These are phyloP conservation scores for Gastrodia elata DNA, from an alignment of 106 monocot genomes.

Conservation along the genomic window DNA sequence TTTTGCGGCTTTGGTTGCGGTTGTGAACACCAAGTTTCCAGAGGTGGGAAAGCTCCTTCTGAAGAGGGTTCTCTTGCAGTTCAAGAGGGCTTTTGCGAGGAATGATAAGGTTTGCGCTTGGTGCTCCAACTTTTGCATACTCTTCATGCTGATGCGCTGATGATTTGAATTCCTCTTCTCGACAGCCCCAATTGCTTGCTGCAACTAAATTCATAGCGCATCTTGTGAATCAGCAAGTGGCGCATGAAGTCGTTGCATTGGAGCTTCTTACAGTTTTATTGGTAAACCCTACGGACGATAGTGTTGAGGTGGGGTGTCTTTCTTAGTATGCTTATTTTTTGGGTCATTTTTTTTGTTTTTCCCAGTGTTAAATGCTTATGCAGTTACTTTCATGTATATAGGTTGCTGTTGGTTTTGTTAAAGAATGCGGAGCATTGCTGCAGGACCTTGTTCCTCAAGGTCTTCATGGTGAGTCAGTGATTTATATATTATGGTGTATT, in stretches of 20 bases:
- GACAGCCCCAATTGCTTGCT: constrained; percentile 79
- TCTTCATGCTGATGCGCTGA: neutral
- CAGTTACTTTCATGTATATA: constrained; percentile 12
- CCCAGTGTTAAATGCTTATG: neutral
- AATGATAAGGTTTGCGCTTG: constrained; percentile 66
- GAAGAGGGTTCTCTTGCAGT: constrained; percentile 73
- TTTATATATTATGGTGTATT: neutral
- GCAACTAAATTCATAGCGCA: constrained; percentile 94
- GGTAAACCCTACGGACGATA: constrained; percentile 90
- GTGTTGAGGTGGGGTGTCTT: constrained; percentile 63
- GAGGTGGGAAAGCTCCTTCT: constrained; percentile 71
- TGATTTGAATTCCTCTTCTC: constrained; percentile 1
- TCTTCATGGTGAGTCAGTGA: constrained; percentile 72
- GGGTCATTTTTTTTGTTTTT: neutral
- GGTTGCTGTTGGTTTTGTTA: constrained; percentile 96
- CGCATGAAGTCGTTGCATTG: constrained; percentile 80
- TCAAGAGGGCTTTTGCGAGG: constrained; percentile 80
- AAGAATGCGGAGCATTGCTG: constrained; percentile 89
- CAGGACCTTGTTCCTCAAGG: constrained; percentile 82
- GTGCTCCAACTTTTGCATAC: neutral
- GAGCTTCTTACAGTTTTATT: constrained; percentile 80
- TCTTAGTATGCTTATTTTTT: neutral
- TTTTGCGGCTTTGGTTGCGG: constrained; percentile 80
- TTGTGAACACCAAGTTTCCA: constrained; percentile 94
- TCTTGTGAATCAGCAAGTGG: constrained; percentile 92